Base-by-base conservation (phyloP, 2,329 filamentous ascomycete genomes). In the Pezicula radicicola region DNA sequence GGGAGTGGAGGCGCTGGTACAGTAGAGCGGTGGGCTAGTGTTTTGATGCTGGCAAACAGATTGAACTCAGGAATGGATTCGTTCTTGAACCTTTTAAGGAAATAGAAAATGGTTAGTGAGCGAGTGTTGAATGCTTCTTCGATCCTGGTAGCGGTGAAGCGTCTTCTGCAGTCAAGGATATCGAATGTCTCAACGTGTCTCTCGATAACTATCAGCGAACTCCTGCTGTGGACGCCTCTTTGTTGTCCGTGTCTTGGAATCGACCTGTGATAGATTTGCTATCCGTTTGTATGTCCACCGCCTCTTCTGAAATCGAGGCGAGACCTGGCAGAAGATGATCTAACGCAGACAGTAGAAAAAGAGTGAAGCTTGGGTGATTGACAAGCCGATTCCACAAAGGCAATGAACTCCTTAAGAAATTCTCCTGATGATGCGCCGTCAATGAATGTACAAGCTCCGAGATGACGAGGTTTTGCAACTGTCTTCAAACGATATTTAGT, bases 261-360 rank as follows among this genome's bases (percentile, higher is more conserved):
- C 72, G 74, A 60, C 60, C 62, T 63, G 59, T 57, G 55, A 60
- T 57, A 63, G 50, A 46, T 68, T 65, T 69, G 65, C 55, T 58
- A 58, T 64, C 65, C 72, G 75, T 77, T 78, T 79, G 75, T 70
- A 62, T 63, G 58, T 63, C 73, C 72, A 77, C 74, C 75, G 74
- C 75, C 72, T 67, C 73, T 77, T 76, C 58, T 58, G 53, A 59
- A 57, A 53, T 63, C 66, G 63, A 66, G 67, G 68, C 67, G 68
- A 73, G 68, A 71, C 68, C 62, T 66, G 64, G 68, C 68, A 73
- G 54, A 53, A 49, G 7, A 30, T 48, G 21, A 28, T 18, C 37
- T 40, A 40, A 40, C 3, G 37, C 15, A 16, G 37, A 40, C 37
- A 2, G 9, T 2, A 40, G 37, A 21, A 40, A 21, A 9, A 40